phyloP scores from a whole-genome alignment of 2,329 filamentous ascomycete species.

The Endothia cerciana region DNA sequence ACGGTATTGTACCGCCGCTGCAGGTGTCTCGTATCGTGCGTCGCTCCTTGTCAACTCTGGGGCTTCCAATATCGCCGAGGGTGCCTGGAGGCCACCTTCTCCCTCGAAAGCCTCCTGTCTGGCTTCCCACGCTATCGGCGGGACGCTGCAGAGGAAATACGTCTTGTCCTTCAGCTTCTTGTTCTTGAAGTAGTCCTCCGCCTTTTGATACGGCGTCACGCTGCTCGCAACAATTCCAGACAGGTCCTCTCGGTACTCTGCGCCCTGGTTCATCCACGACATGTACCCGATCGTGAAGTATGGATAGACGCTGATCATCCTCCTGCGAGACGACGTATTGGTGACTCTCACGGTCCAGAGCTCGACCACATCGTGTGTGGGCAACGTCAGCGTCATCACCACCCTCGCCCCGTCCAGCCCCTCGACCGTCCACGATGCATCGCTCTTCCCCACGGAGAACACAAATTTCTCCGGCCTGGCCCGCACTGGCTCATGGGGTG shows the following conservation, averaged over 20 bases:
- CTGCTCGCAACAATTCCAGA: constrained; percentile 55
- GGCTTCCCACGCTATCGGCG: constrained; percentile 56
- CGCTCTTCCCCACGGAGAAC: constrained; percentile 59
- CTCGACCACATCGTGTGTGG: constrained; percentile 58
- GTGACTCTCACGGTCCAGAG: constrained; percentile 58
- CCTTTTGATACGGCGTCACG: constrained; percentile 61
- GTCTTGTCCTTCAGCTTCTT: constrained; percentile 61
- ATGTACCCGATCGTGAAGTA: constrained; percentile 64
- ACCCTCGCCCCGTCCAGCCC: constrained; percentile 51
- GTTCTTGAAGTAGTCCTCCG: constrained; percentile 60
- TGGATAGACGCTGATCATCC: constrained; percentile 56
- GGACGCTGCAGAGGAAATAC: constrained; percentile 58
- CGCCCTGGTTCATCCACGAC: constrained; percentile 66
- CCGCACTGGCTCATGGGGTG: constrained; percentile 59
- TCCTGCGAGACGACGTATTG: constrained; percentile 49
- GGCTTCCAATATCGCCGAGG: constrained; percentile 46
- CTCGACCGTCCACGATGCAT: constrained; percentile 58
- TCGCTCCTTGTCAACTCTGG: constrained; percentile 48
- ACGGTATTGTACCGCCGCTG: constrained; percentile 57
- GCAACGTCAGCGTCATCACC: constrained; percentile 55
- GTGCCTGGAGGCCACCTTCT: constrained; percentile 58
- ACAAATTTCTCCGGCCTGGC: constrained; percentile 51
- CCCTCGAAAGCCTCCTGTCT: constrained; percentile 58
- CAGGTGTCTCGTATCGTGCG: constrained; percentile 59
- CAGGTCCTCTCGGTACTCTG: constrained; percentile 53